Evolutionary conservation across 306 rosid genomes (phyloP).

Genomic region (Casuarina equisetifolia): DNA sequence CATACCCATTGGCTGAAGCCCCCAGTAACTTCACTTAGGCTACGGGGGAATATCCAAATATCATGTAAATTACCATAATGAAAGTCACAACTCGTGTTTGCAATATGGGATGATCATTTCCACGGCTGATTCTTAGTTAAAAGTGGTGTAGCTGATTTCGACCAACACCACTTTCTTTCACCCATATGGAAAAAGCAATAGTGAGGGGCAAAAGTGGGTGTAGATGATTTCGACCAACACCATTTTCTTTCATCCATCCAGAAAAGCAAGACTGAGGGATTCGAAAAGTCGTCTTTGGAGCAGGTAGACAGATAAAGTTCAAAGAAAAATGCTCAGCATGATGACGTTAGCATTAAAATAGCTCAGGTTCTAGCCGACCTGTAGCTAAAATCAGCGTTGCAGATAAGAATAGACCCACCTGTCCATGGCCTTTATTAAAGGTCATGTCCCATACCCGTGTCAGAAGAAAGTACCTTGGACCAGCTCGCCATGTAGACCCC

Average conservation of each 20-base stretch:
- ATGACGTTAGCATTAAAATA: constrained; percentile 33
- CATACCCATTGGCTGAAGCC: too few relatives aligned
- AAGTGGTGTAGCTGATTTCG: constrained; percentile 9
- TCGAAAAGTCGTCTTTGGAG: constrained; percentile 27
- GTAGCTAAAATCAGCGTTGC: constrained; percentile 18
- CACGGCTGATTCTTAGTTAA: neutral
- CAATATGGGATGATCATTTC: constrained; percentile 38
- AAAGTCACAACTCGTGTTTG: neutral
- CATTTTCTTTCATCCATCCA: constrained; percentile 11
- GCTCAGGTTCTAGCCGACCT: constrained; percentile 28
- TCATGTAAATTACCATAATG: neutral
- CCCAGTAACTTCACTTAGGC: too few relatives aligned
- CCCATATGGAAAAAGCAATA: constrained; percentile 11
- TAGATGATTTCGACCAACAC: constrained; percentile 23
- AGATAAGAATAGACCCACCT: constrained; percentile 21
- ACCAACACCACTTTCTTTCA: constrained; percentile 20
- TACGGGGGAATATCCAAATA: too few relatives aligned
- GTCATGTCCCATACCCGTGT: constrained; percentile 33
- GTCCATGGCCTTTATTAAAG: constrained; percentile 22
- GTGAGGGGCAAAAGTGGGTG: constrained; percentile 15
- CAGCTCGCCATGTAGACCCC: constrained; percentile 9
- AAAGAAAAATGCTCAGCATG: constrained; percentile 37
- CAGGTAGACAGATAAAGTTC: constrained; percentile 26
- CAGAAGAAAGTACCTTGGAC: constrained; percentile 19
- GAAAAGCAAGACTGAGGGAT: constrained; percentile 23